Conservation (phyloP, 306 rosid species). For the Rosa persica region DNA sequence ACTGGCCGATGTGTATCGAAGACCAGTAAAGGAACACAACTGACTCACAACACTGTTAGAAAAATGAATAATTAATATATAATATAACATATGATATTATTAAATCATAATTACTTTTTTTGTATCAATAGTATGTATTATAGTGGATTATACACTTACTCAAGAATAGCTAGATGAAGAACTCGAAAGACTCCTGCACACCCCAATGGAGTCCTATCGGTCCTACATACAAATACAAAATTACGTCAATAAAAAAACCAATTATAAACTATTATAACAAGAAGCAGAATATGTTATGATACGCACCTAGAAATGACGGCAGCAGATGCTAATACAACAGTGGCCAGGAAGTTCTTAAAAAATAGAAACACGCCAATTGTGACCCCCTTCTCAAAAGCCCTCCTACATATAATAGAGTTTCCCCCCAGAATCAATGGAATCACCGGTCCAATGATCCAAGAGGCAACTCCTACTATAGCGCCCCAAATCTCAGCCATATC, state of each 20-base stretch:
- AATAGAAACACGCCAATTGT: background rate
- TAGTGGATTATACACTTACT: background rate
- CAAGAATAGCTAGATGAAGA: background rate
- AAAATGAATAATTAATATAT: too few relatives aligned
- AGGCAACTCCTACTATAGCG: background rate
- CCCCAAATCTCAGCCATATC: background rate
- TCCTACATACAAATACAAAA: too few relatives aligned
- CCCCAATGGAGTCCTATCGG: background rate
- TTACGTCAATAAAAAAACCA: background rate
- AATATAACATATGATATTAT: too few relatives aligned
- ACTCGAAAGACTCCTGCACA: background rate
- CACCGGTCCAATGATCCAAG: background rate
- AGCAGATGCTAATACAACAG: background rate
- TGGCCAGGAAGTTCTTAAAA: background rate
- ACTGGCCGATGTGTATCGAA: background rate
- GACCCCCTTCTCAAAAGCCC: background rate
- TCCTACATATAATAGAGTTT: background rate
- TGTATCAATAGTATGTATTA: too few relatives aligned
- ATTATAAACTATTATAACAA: background rate
- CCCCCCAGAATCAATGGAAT: background rate
- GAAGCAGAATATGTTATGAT: background rate
- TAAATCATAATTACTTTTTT: too few relatives aligned
- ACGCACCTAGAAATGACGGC: background rate
- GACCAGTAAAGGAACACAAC: background rate
- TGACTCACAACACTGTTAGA: background rate